Base-by-base conservation (phyloP, 257 asterid species). In the Fraxinus anomala region DNA sequence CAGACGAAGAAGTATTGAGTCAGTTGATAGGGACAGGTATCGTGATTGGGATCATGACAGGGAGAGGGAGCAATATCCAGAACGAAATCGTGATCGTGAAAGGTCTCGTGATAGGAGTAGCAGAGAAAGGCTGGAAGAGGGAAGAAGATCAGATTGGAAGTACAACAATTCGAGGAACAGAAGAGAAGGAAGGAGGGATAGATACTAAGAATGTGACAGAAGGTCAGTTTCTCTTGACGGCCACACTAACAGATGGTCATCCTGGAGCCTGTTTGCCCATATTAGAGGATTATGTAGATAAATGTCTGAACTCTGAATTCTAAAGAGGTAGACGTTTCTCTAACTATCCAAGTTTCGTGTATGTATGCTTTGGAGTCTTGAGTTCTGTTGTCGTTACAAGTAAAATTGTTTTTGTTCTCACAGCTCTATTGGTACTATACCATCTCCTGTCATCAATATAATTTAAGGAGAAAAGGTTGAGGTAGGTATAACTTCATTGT, bases 381-480 rank as follows among this genome's bases (percentile, higher is more conserved):
- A 82, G 82, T 81, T 86, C 73, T 78, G 78, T 83, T 77, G 85
- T 84, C 85, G 83, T 82, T 86, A 83, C 85, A 94, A 85, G 94
- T 91, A 87, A 87, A 92, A 82, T 81, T 91, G 90, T 84, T 86
- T 88, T 90, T 92, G 89, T 89, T 88, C 93, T 92, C 92, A 94
- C 97, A 94, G 98, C 94, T 86, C 87, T 89, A 70, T 85, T 90
- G 90, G 88, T 90, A 89, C 91, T 85, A 77, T 88, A 82, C 80
- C 91, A 77, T 86, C 94, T 87, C 89, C 81, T 92, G 80, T 92
- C 97, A 86, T 87, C 95, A 79, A 84, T 91, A 87, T 91, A 80
- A 76, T 87, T 86, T 85, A 83, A 85, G 93, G 89, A 83, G 90
- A 87, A 88, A 92, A 79, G 89, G 83, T 84, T 86, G 97, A 91